Percentiles rank a stretch among this genome's conserved stretches.
phyloP scores from a whole-genome alignment of 2,329 filamentous ascomycete species.

The Claviceps paspali region DNA sequence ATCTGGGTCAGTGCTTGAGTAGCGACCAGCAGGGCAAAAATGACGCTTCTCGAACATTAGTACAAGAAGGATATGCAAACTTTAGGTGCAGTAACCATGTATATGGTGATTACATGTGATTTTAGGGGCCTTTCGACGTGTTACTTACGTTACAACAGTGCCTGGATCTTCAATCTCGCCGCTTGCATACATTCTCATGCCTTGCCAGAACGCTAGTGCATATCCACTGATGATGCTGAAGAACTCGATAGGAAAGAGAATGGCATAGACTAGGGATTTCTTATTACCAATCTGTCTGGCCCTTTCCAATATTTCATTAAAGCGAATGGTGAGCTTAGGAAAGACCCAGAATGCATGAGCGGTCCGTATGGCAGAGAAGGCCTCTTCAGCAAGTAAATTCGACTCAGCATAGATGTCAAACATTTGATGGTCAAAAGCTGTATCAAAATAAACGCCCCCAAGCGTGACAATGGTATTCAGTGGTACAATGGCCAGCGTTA shows the following conservation, averaged over 20 bases:
- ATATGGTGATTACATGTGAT: conserved; percentile 11
- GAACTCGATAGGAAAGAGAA: conserved; percentile 30
- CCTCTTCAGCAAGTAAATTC: conserved; percentile 31
- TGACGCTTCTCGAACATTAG: conserved; percentile 20
- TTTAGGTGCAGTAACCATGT: no score
- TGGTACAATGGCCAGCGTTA: conserved; percentile 29
- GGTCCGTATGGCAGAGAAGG: conserved; percentile 31
- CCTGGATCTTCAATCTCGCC: conserved; percentile 29
- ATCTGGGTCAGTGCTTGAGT: conserved; percentile 29
- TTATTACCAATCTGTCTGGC: conserved; percentile 24
- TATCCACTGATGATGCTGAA: conserved; percentile 32
- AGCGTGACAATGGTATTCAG: conserved; percentile 25
- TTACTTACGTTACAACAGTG: conserved; percentile 28
- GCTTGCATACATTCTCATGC: conserved; percentile 27
- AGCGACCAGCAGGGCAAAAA: conserved; percentile 31
- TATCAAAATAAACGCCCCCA: conserved; percentile 23
- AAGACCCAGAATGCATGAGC: conserved; percentile 36
- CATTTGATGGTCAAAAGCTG: conserved; percentile 26
- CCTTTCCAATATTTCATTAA: conserved; percentile 25
- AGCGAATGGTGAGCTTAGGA: conserved; percentile 25
- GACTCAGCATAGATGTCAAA: conserved; percentile 28
- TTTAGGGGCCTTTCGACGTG: neutral
- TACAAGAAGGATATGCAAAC: conserved; percentile 16
- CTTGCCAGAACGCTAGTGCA: conserved; percentile 36
- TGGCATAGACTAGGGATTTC: conserved; percentile 27